Evolutionary conservation across 2,329 filamentous ascomycete species (phyloP), one percentile per base, ranked within the genome.

Genomic region (Helotiales sp.): DNA sequence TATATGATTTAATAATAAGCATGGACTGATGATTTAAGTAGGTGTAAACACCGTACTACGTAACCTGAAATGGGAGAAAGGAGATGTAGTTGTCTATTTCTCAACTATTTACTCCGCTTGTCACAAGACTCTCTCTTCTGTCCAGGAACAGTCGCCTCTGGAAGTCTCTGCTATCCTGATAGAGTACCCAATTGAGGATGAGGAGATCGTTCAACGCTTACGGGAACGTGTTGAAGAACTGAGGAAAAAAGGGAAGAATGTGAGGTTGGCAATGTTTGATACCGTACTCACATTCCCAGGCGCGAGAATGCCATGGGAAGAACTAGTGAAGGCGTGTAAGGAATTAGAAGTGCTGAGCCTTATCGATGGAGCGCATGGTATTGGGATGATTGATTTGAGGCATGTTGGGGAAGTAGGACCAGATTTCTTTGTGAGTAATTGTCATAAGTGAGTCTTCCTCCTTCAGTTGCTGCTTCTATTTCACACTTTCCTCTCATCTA

Each of bases 401-500:
- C 83, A 96, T 71, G 73, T 96, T 8, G 65, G 71, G 0, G 71
- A 74, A 5, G 76, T 91, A 2, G 83, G 91, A 58, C 87, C 91
- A 0, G 93, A 97, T 73, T 96, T 96, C 75, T 91, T 96, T 69
- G 82, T 93, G 8, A 88, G 82, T 58, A 97, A 96, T 71, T 91
- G 87, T 67, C 90, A 96, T 76, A 96, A 96, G 78, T 97, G 91
- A 91, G 83, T 53, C 24, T 22, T 52, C 24, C 27, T 38, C 19
- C 30, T 40, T 17, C 9, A 40, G 25, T 31, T 46, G 9, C n/a
- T n/a, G n/a, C n/a, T n/a, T n/a, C n/a, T n/a, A n/a, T 25, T 12
- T 34, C n/a, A n/a, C 1, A 19, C n/a, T n/a, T n/a, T n/a, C n/a
- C n/a, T n/a, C n/a, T n/a, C n/a, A n/a, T n/a, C n/a, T n/a, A n/a